Conservation (phyloP, 768 basidiomycete species). For the Mycena galopus region DNA sequence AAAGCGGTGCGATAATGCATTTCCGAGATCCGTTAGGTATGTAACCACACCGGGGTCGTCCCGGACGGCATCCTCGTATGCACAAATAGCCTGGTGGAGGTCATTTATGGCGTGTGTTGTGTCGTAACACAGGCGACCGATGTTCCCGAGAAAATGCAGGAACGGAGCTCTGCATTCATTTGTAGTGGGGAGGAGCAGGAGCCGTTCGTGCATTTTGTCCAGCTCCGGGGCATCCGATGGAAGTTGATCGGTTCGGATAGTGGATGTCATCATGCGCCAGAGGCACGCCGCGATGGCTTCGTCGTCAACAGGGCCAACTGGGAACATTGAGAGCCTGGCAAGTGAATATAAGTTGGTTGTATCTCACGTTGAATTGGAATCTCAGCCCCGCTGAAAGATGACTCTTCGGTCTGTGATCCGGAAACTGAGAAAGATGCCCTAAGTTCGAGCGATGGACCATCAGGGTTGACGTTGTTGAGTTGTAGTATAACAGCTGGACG, state of each 20-base stretch:
- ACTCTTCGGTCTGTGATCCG: not conserved
- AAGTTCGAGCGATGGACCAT: not conserved
- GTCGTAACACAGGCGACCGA: not conserved
- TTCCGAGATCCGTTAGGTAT: not conserved
- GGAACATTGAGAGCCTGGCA: not conserved
- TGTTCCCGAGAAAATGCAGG: not conserved
- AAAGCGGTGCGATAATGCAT: not conserved
- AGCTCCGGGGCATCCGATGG: not conserved
- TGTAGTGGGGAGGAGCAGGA: constrained; percentile 1
- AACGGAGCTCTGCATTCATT: not conserved
- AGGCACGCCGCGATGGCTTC: not conserved
- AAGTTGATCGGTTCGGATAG: not conserved
- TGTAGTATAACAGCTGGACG: not conserved
- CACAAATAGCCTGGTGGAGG: not conserved
- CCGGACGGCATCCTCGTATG: constrained; percentile 5
- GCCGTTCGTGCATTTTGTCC: constrained; percentile 1
- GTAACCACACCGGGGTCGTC: not conserved
- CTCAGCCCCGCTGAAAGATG: not conserved
- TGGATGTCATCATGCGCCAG: no score
- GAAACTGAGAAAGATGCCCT: not conserved
- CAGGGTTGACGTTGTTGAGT: not conserved
- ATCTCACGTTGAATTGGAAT: not conserved
- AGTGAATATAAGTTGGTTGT: not conserved
- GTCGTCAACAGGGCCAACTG: not conserved
- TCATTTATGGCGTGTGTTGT: not conserved